These are phyloP conservation scores for Citrus mangshanensis DNA, from an alignment of 345 rosid genomes.

Conservation along the genomic window DNA sequence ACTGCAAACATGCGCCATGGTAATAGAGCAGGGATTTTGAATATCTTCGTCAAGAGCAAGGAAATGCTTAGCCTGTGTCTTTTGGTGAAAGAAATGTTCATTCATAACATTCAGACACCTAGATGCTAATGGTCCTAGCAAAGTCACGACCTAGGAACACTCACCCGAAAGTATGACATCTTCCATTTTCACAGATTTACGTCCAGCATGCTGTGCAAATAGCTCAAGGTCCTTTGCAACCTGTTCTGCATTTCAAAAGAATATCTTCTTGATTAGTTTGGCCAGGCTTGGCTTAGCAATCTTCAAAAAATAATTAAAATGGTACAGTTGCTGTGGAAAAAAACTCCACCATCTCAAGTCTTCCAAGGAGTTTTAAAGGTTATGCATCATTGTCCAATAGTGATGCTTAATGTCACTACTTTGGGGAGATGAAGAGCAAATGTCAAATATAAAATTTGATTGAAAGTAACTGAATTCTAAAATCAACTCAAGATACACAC, in stretches of 20 bases:
- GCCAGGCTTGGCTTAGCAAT: neutral
- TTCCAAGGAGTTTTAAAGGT: neutral
- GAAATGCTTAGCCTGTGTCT: neutral
- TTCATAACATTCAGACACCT: neutral
- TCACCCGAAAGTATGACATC: conserved; percentile 84
- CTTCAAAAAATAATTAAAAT: neutral
- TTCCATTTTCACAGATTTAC: conserved; percentile 77
- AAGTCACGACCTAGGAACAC: conserved; percentile 4
- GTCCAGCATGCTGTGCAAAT: conserved; percentile 89
- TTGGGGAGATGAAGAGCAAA: neutral
- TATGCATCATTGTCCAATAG: neutral
- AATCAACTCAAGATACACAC: neutral
- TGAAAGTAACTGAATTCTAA: neutral
- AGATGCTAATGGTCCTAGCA: neutral
- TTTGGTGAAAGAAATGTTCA: neutral
- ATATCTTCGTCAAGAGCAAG: neutral
- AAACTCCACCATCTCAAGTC: too few relatives aligned
- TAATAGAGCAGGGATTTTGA: neutral
- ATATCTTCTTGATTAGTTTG: conserved; percentile 8
- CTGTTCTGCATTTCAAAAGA: conserved; percentile 50
- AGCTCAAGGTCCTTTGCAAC: conserved; percentile 77
- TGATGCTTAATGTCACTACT: neutral
- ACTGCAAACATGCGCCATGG: neutral
- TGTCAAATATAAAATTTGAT: neutral
- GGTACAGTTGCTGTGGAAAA: neutral